A percentile compares a stretch with the other conserved stretches of the same genome.
Conservation (phyloP, 768 basidiomycete species). For the Russula sp. region DNA sequence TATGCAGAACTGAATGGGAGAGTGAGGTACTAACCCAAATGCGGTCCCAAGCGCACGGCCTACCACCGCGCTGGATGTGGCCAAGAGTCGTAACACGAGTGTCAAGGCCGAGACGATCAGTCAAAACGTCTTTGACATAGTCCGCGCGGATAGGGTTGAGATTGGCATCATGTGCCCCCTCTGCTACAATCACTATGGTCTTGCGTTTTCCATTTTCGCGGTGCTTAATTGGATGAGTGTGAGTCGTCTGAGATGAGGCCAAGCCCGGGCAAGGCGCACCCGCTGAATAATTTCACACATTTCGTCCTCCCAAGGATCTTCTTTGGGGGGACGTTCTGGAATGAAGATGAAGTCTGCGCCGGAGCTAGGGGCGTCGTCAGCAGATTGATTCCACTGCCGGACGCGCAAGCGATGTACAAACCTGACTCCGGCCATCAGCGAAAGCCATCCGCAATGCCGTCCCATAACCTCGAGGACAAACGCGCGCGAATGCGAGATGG, state of each 20-base stretch:
- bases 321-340: conserved; percentile 81
- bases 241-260: neutral
- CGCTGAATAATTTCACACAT: conserved; percentile 83
- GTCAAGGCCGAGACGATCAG: conserved; percentile 84
- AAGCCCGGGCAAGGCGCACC: conserved; percentile 39
- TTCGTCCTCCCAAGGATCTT: conserved; percentile 80
- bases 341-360: conserved; percentile 99
- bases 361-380: conserved; percentile 38
- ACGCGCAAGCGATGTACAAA: conserved; percentile 32
- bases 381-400: neutral
- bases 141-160: conserved; percentile 91
- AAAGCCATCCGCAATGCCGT: conserved; percentile 99
- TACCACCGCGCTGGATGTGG: conserved; percentile 93
- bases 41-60: conserved; percentile 89
- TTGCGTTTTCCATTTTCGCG: conserved; percentile 90
- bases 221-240: conserved; percentile 48
- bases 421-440: conserved; percentile 88
- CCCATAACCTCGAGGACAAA: conserved; percentile 99
- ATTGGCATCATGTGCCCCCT: conserved; percentile 85
- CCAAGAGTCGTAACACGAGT: conserved; percentile 96
- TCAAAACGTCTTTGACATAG: conserved; percentile 84
- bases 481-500: conserved; percentile 90
- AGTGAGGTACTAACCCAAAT: conserved; percentile 54
- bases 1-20: conserved; percentile 1
- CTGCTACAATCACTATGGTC: conserved; percentile 97